A percentile compares a stretch with the other conserved stretches of the same genome.
phyloP scores from a whole-genome alignment of 2,329 filamentous ascomycete species.

The Orbilia brochopaga region DNA sequence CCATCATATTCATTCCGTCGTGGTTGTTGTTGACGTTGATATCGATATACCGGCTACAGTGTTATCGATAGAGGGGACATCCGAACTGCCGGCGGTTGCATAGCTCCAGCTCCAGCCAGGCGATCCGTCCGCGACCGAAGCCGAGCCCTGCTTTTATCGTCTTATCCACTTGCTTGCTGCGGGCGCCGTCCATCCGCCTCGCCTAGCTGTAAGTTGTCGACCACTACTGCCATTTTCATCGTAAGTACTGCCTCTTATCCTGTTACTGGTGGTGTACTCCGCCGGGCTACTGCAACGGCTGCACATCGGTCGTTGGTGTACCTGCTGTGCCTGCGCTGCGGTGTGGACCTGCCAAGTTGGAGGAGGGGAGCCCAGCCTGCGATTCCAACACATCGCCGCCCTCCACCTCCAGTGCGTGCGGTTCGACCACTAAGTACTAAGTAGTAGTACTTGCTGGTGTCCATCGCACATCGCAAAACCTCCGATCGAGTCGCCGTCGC shows the following conservation, averaged over 20 bases:
- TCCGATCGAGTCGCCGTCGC: neutral
- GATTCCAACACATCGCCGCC: neutral
- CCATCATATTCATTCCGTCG: no score
- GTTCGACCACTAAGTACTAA: neutral
- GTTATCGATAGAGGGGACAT: constrained; percentile 17
- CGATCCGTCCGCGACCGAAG: neutral
- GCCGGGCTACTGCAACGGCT: no score
- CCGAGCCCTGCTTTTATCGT: neutral
- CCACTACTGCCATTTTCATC: no score
- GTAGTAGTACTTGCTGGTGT: neutral
- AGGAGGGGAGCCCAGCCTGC: no score
- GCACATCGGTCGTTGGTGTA: no score
- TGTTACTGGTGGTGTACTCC: no score
- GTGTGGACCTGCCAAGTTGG: no score
- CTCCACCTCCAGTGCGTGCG: no score
- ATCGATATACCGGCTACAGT: neutral
- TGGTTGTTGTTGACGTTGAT: no score
- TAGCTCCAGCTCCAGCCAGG: neutral
- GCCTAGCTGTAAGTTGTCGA: neutral
- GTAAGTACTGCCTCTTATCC: no score
- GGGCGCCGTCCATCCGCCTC: constrained; percentile 7
- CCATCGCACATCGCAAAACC: neutral
- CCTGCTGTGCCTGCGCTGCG: no score
- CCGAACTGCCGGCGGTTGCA: neutral
- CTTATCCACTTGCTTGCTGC: constrained; percentile 1